Evolutionary conservation across 768 basidiomycete species (phyloP).

Genomic region (Auricularia heimuer): DNA sequence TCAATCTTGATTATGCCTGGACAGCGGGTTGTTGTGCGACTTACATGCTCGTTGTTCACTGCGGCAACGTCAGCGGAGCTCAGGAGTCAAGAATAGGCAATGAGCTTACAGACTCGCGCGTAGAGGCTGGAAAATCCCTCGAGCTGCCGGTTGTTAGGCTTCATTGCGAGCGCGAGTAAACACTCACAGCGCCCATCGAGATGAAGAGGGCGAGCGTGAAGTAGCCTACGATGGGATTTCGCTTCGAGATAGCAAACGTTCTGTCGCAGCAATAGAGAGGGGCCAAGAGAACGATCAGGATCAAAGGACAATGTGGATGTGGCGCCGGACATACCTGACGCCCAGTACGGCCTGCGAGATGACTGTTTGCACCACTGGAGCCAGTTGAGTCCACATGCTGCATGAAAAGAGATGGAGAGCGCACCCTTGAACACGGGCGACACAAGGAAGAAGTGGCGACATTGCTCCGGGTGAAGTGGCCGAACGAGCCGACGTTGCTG

Average conservation of each 20-base stretch:
- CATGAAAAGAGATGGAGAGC: neutral
- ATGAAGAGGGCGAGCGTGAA: slow-evolving; percentile 30
- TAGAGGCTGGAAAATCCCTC: slow-evolving; percentile 51
- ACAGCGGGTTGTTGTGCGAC: neutral
- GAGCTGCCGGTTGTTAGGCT: slow-evolving; percentile 25
- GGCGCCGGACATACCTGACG: slow-evolving; percentile 33
- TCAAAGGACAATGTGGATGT: neutral
- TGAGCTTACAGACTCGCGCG: slow-evolving; percentile 37
- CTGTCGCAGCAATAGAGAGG: slow-evolving; percentile 18
- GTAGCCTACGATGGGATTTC: slow-evolving; percentile 22
- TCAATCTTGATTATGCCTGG: neutral
- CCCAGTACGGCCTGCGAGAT: slow-evolving; percentile 58
- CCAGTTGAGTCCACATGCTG: neutral
- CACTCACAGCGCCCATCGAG: slow-evolving; percentile 29
- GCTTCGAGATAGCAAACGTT: slow-evolving; percentile 47
- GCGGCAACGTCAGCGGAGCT: too few species aligned
- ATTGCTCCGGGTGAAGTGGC: slow-evolving; percentile 38
- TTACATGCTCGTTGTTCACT: neutral
- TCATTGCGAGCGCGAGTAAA: slow-evolving; percentile 5
- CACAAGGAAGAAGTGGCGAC: slow-evolving; percentile 39
- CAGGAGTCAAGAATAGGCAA: neutral
- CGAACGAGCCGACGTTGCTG: slow-evolving; percentile 53
- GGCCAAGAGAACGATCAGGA: neutral
- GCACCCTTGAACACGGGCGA: slow-evolving; percentile 56
- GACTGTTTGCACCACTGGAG: slow-evolving; percentile 51